Base-by-base conservation (phyloP, 768 basidiomycete species). In the Mrakia hoshinonis region DNA sequence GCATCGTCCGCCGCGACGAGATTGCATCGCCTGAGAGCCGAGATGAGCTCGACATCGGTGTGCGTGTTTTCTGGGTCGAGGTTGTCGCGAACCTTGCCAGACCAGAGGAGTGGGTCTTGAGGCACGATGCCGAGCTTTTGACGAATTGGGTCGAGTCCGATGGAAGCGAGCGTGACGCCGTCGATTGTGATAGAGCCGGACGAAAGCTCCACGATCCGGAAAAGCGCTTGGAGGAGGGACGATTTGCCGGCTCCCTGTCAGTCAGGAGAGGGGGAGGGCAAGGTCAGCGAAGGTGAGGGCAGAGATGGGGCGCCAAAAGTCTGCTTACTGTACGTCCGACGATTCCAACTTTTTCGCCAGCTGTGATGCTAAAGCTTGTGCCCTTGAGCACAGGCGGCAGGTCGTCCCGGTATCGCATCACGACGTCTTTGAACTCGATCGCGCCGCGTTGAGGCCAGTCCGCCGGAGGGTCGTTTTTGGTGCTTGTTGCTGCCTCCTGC, bases 271-370 rank as follows among this genome's bases (percentile, higher is more conserved):
- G 62, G n/a, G 6, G 34, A 5, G 3, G 20, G 13, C 62, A 22
- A 15, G 39, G 29, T 29, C 63, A 46, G 39, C 20, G 20, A 7
- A 63, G 38, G 3, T n/a, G 22, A 39, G 10, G 10, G 10, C 10
- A 22, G 15, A 26, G 18, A 6, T 3, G 9, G 11, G 29, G 4
- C 20, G 12, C 24, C 12, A 26, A 13, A 34, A 58, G 24, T 26
- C 26, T 46, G 43, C 48, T 26, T 48, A n/a, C 55, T 58, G 55
- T 84, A 79, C 86, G 76, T 63, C 92, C 91, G 60, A 95, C 89
- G 66, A 95, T 89, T 60, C 93, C 93, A 74, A 98, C 87, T 81
- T 95, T 94, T 81, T 97, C 93, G 5, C 89, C 89, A 0, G 85
- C 85, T 0, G 80, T 78, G 34, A 96, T 82, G 36, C 81, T 81